Evolutionary conservation across 2,329 filamentous ascomycete species (phyloP).

Genomic region (Mycosphaerella sp.): DNA sequence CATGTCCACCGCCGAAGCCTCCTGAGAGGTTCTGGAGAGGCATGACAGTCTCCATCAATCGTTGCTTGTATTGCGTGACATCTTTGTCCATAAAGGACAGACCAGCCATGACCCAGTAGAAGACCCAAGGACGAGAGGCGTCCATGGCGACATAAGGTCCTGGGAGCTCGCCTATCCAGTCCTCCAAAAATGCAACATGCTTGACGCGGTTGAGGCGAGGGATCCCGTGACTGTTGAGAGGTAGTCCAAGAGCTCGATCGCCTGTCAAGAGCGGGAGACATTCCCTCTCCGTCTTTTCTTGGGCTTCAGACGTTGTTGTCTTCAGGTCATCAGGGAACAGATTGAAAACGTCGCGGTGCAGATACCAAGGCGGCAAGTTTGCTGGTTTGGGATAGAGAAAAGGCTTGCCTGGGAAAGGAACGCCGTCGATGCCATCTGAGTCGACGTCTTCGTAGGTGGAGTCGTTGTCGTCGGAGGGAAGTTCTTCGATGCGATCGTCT

Average conservation of each 20-base stretch:
- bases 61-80: constrained; percentile 56
- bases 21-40: constrained; percentile 77
- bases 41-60: constrained; percentile 62
- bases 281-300: constrained; percentile 21
- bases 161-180: constrained; percentile 56
- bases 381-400: constrained; percentile 6
- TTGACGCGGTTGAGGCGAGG: constrained; percentile 62
- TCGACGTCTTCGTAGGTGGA: constrained; percentile 22
- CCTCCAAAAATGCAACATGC: constrained; percentile 57
- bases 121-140: constrained; percentile 84
- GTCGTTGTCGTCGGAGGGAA: constrained; percentile 27
- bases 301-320: constrained; percentile 24
- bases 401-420: constrained; percentile 28
- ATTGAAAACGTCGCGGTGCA: constrained; percentile 20
- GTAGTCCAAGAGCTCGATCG: constrained; percentile 39
- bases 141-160: constrained; percentile 67
- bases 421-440: constrained; percentile 20
- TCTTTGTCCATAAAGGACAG: constrained; percentile 73
- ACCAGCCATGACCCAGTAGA: constrained; percentile 84
- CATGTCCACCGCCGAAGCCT: constrained; percentile 90
- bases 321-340: constrained; percentile 24
- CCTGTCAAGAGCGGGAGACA: constrained; percentile 28
- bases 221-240: constrained; percentile 62
- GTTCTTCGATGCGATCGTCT: constrained; percentile 31
- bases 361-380: constrained; percentile 27